A percentile compares a stretch with the other conserved stretches of the same genome.
Conservation (phyloP, 2,329 filamentous ascomycete genomes). For the Pyricularia sp. region DNA sequence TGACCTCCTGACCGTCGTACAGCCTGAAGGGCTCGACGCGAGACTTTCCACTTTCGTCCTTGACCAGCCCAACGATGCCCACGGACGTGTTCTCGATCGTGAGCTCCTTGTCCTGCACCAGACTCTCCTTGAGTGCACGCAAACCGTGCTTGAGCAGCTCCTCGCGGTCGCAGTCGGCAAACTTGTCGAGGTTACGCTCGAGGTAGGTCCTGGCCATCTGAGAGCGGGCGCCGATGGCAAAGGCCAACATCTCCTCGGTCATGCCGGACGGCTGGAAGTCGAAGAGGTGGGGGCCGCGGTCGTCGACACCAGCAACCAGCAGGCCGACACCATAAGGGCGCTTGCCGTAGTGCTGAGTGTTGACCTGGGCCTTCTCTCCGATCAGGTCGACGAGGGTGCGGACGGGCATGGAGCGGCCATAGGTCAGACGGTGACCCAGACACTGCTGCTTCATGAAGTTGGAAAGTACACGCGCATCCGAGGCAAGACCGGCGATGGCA, state of each 20-base stretch:
- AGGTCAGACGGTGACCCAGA: slow-evolving; percentile 88
- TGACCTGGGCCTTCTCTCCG: slow-evolving; percentile 91
- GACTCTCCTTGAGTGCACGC: slow-evolving; percentile 84
- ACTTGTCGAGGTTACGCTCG: slow-evolving; percentile 81
- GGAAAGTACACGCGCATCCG: slow-evolving; percentile 95
- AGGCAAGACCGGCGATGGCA: slow-evolving; percentile 92
- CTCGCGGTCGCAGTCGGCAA: slow-evolving; percentile 66
- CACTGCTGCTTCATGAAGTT: slow-evolving; percentile 99
- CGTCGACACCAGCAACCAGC: slow-evolving; percentile 87
- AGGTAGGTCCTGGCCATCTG: slow-evolving; percentile 98
- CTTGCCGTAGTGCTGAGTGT: slow-evolving; percentile 96
- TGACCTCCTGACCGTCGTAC: slow-evolving; percentile 81
- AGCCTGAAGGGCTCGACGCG: slow-evolving; percentile 75
- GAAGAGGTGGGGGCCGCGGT: slow-evolving; percentile 89
- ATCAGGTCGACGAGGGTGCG: slow-evolving; percentile 86
- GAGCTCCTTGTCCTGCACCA: slow-evolving; percentile 95
- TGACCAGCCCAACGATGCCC: slow-evolving; percentile 52
- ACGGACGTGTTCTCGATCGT: slow-evolving; percentile 96
- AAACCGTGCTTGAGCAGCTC: slow-evolving; percentile 87
- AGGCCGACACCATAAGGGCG: slow-evolving; percentile 93
- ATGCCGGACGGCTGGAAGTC: slow-evolving; percentile 96
- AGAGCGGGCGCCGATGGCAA: slow-evolving; percentile 88
- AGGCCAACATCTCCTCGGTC: slow-evolving; percentile 95
- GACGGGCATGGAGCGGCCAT: slow-evolving; percentile 86
- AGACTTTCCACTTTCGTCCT: slow-evolving; percentile 39